Percentiles rank a stretch among this genome's conserved stretches.
Evolutionary conservation across 768 basidiomycete genomes (phyloP).

Genomic region (Xerocomus potaroensis): DNA sequence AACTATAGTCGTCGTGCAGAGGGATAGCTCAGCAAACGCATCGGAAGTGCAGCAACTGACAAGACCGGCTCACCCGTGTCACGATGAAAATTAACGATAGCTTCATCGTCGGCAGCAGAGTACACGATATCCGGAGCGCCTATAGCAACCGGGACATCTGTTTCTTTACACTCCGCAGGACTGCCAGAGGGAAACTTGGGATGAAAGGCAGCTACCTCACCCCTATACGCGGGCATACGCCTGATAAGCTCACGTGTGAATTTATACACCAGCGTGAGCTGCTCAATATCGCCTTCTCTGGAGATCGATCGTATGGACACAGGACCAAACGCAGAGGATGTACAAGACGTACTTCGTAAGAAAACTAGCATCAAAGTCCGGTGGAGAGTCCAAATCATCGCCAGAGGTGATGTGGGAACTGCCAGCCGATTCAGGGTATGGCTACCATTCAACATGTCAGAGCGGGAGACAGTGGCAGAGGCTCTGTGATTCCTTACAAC

Average conservation of each 20-base stretch:
- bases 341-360: constrained; percentile 36
- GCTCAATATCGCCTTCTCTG: constrained; percentile 35
- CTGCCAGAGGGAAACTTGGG: constrained; percentile 29
- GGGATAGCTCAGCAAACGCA: not conserved
- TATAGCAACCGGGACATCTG: constrained; percentile 19
- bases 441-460: constrained; percentile 8
- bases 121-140: constrained; percentile 30
- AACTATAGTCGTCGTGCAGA: not conserved
- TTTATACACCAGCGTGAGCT: constrained; percentile 54
- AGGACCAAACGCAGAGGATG: not conserved
- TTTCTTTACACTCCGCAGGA: constrained; percentile 19
- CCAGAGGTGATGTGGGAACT: constrained; percentile 44
- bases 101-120: constrained; percentile 31
- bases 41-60: too few species aligned
- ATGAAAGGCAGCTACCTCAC: constrained; percentile 5
- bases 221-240: constrained; percentile 38
- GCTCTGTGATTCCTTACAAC: not conserved
- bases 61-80: not conserved
- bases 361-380: constrained; percentile 43
- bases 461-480: not conserved
- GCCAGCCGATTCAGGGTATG: constrained; percentile 44
- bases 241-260: constrained; percentile 48
- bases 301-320: not conserved
- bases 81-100: constrained; percentile 26
- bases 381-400: constrained; percentile 36